phyloP scores from a whole-genome alignment of 768 basidiomycete genomes.

The Amanita jacksonii region DNA sequence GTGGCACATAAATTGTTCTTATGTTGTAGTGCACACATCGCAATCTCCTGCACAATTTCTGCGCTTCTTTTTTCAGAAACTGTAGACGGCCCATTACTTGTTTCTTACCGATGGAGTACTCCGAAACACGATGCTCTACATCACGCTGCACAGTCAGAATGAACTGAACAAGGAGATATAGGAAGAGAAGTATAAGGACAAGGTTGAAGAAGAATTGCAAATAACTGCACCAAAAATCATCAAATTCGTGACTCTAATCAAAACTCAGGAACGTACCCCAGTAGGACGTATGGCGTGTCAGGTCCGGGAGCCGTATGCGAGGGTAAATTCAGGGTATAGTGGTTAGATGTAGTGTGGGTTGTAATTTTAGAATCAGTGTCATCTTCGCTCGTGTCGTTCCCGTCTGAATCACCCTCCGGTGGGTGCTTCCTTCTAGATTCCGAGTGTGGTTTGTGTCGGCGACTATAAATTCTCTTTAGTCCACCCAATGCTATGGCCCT shows the following conservation, averaged over 20 bases:
- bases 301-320: conserved; percentile 44
- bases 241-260: conserved; percentile 4
- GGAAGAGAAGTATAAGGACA: conserved; percentile 68
- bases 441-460: conserved; percentile 40
- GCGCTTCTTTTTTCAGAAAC: not conserved
- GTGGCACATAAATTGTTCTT: conserved; percentile 73
- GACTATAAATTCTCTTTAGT: conserved; percentile 54
- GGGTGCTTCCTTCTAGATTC: conserved; percentile 19
- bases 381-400: conserved; percentile 36
- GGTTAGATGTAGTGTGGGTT: conserved; percentile 57
- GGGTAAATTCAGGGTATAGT: conserved; percentile 79
- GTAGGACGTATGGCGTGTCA: conserved; percentile 71
- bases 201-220: conserved; percentile 93
- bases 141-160: conserved; percentile 86
- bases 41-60: conserved; percentile 92
- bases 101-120: conserved; percentile 77
- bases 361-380: conserved; percentile 26
- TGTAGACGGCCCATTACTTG: not conserved
- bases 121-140: conserved; percentile 77
- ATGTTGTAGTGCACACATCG: conserved; percentile 73
- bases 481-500: conserved; percentile 56
- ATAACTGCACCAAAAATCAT: conserved; percentile 55
- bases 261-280: conserved; percentile 51
- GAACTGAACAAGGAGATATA: conserved; percentile 82
- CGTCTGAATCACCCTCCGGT: conserved; percentile 29